Base-by-base conservation (phyloP, 306 rosid species). In the Carpinus viminea region DNA sequence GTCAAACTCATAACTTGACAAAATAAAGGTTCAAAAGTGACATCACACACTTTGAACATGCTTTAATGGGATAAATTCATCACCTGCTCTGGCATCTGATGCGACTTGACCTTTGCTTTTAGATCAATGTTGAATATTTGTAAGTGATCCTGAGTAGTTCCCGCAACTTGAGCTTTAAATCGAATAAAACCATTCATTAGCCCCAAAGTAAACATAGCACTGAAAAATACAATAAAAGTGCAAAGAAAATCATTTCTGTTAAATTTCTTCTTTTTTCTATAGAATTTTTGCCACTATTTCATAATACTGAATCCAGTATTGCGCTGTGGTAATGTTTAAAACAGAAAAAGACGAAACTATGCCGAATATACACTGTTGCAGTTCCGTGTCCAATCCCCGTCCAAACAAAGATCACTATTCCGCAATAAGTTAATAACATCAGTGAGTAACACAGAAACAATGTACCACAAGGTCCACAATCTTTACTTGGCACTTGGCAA, bases 71-170 rank as follows among this genome's bases (percentile, higher is more conserved):
- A 17, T 12, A 75, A 79, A 73, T 77, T 64, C 18, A 28, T 36
- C 83, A 88, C 97, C 94, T 92, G 97, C 76, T 90, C 91, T 17
- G 83, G 87, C 97, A 92, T 92, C 82, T 92, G 97, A 90, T 92
- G 76, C 13, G 97, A 87, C 83, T 92, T 88, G 50, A 90, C 86
- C 90, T 90, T 92, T 2, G 86, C 75, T 80, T 92, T 92, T 65
- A 85, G 31, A 72, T 92, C 97, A 78, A 92, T 90, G 60, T 92
- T 92, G 60, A 92, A 90, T 52, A 92, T 88, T 82, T 92, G 97
- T 74, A 92, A 87, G 83, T 92, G 97, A 83, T 92, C 97, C 90
- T 92, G 94, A 68, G 89, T 87, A 59, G 90, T 83, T 12, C 97
- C 97, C 7, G 88, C 91, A 82, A 88, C 90, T 88, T 85, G 94